A percentile compares a stretch with the other conserved stretches of the same genome.
These are phyloP conservation scores for Sequoiadendron giganteum DNA, from an alignment of 75 land plant genomes.

Conservation along the genomic window DNA sequence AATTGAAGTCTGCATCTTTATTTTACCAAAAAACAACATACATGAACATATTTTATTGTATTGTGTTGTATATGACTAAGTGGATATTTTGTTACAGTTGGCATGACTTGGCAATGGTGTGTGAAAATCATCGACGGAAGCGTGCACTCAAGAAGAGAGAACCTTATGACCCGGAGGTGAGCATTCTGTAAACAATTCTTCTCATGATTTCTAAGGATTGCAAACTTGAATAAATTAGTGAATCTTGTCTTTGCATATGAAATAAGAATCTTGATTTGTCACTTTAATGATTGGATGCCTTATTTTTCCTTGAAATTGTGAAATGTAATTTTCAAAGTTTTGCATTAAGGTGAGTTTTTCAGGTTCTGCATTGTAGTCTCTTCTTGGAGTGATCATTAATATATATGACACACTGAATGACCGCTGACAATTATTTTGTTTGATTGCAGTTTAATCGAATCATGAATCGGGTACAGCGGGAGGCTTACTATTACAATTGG, in stretches of 20 bases:
- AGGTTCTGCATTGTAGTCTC: neutral
- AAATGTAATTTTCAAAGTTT: neutral
- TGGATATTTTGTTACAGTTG: conserved; percentile 29
- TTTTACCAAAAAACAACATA: neutral
- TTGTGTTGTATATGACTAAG: conserved; percentile 17
- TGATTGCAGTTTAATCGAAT: conserved; percentile 69
- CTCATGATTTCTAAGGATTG: neutral
- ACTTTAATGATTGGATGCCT: neutral
- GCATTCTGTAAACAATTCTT: neutral
- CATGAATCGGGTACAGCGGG: conserved; percentile 46
- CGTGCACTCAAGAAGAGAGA: conserved; percentile 25
- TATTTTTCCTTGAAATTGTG: neutral
- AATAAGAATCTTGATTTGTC: neutral
- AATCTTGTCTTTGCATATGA: neutral
- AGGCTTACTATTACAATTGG: conserved; percentile 70
- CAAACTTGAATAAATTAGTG: neutral
- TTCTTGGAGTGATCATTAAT: neutral
- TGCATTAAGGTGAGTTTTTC: neutral
- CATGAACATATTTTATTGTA: neutral
- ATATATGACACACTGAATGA: neutral
- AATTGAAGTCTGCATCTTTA: neutral
- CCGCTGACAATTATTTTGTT: neutral
- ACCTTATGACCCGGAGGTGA: conserved; percentile 32
- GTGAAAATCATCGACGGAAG: conserved; percentile 39
- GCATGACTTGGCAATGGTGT: conserved; percentile 47